Evolutionary conservation across 1,284 basidiomycete genomes (phyloP).

Genomic region (Ustilago lituana): DNA sequence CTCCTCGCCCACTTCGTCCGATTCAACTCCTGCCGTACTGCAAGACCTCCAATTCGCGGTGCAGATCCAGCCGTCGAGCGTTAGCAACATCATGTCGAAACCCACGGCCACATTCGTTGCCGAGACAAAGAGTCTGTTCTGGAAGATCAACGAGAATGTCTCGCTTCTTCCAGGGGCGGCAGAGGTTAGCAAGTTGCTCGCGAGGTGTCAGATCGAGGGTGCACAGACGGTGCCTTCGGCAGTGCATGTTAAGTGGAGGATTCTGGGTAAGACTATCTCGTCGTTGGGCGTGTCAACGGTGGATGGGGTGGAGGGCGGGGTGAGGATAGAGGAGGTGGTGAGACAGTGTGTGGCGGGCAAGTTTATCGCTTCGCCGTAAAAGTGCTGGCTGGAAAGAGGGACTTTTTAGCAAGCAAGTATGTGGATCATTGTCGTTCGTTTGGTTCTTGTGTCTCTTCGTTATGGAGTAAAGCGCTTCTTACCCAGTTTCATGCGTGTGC

Average conservation of each 20-base stretch:
- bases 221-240: slow-evolving; percentile 62
- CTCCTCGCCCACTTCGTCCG: background rate
- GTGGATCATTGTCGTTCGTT: background rate
- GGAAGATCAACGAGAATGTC: slow-evolving; percentile 67
- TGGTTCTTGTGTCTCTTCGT: background rate
- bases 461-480: too few species aligned
- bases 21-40: slow-evolving; percentile 3
- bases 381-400: background rate
- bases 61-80: slow-evolving; percentile 66
- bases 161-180: slow-evolving; percentile 2
- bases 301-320: background rate
- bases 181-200: slow-evolving; percentile 69
- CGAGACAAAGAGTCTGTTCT: slow-evolving; percentile 67
- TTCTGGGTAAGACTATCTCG: slow-evolving; percentile 66
- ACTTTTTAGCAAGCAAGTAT: background rate
- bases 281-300: slow-evolving; percentile 9
- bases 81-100: slow-evolving; percentile 71
- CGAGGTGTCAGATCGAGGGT: slow-evolving; percentile 68
- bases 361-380: slow-evolving; percentile 41
- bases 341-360: slow-evolving; percentile 38
- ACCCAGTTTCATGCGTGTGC: too few species aligned
- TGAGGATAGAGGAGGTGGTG: slow-evolving; percentile 32
- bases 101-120: slow-evolving; percentile 69
- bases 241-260: slow-evolving; percentile 69
- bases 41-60: slow-evolving; percentile 68